Percentiles rank a stretch among this genome's conserved stretches.
These are phyloP conservation scores for Calvatia gigantea DNA, from an alignment of 768 basidiomycete species.

Conservation along the genomic window DNA sequence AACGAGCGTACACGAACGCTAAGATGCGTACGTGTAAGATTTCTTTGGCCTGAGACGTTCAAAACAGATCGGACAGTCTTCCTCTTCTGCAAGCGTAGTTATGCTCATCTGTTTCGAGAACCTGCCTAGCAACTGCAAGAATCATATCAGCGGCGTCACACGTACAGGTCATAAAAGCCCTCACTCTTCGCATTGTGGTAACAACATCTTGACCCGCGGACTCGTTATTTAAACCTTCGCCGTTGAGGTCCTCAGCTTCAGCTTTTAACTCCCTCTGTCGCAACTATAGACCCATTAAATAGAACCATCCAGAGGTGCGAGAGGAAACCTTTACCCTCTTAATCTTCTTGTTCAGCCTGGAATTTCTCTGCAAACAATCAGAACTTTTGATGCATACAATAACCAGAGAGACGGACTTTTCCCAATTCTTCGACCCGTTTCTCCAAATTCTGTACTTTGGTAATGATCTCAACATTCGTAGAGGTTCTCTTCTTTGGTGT, in stretches of 20 bases:
- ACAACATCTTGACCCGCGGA: constrained; percentile 26
- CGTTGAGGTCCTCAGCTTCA: constrained; percentile 35
- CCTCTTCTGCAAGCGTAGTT: constrained; percentile 32
- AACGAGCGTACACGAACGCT: neutral
- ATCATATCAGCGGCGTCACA: neutral
- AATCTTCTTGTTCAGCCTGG: constrained; percentile 18
- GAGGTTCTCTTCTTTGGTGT: constrained; percentile 6
- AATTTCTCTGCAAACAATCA: constrained; percentile 16
- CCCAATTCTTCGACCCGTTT: constrained; percentile 14
- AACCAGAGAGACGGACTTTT: constrained; percentile 12
- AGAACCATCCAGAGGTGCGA: neutral
- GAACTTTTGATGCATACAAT: neutral
- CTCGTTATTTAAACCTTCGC: constrained; percentile 20
- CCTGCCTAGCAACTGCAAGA: constrained; percentile 33
- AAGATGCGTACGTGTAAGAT: constrained; percentile 30
- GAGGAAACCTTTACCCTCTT: constrained; percentile 19
- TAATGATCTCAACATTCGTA: constrained; percentile 1
- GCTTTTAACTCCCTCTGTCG: constrained; percentile 27
- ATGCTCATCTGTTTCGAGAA: constrained; percentile 37
- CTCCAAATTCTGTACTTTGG: constrained; percentile 8
- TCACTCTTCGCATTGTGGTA: constrained; percentile 40
- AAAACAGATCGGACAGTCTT: constrained; percentile 37
- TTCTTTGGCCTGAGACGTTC: constrained; percentile 28
- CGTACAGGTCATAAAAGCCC: neutral
- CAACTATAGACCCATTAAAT: constrained; percentile 14